phyloP scores from a whole-genome alignment of 2,329 filamentous ascomycete genomes.

The Neurospora sp. region DNA sequence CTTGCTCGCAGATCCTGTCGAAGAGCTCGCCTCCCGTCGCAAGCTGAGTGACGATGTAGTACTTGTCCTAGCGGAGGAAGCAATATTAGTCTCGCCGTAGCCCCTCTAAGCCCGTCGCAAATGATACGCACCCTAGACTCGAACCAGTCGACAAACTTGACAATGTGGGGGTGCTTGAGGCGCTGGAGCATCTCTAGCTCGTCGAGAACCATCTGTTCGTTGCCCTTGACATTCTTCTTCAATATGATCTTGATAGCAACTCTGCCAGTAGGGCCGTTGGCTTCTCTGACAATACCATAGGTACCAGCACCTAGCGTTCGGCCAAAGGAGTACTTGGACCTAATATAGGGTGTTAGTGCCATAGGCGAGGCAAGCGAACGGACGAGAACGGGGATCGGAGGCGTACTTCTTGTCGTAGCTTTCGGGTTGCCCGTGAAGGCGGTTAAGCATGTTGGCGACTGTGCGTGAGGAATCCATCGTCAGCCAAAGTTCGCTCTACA shows the following conservation, averaged over 20 bases:
- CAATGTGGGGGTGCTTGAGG: constrained; percentile 89
- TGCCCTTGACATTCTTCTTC: constrained; percentile 98
- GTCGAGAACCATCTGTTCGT: constrained; percentile 98
- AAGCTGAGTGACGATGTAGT: constrained; percentile 96
- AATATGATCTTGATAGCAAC: constrained; percentile 98
- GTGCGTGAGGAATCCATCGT: constrained; percentile 6
- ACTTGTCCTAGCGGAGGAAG: constrained; percentile 67
- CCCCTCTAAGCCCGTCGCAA: background rate
- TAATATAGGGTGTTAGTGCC: constrained; percentile 28
- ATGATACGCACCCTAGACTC: constrained; percentile 69
- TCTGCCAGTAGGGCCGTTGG: constrained; percentile 72
- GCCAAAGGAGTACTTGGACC: constrained; percentile 83
- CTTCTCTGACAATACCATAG: constrained; percentile 96
- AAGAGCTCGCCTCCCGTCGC: constrained; percentile 95
- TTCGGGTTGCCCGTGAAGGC: constrained; percentile 91
- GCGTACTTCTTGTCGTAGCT: constrained; percentile 96
- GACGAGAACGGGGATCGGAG: background rate
- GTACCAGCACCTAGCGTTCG: constrained; percentile 91
- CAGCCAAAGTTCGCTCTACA: background rate
- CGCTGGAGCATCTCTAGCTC: constrained; percentile 89
- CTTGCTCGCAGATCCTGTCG: constrained; percentile 95
- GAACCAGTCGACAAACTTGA: constrained; percentile 97
- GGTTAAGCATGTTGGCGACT: constrained; percentile 89
- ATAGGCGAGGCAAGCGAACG: background rate
- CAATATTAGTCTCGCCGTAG: background rate